Evolutionary conservation across 176 grass and related monocot species (phyloP).

Genomic region (Thinopyrum elongatum): DNA sequence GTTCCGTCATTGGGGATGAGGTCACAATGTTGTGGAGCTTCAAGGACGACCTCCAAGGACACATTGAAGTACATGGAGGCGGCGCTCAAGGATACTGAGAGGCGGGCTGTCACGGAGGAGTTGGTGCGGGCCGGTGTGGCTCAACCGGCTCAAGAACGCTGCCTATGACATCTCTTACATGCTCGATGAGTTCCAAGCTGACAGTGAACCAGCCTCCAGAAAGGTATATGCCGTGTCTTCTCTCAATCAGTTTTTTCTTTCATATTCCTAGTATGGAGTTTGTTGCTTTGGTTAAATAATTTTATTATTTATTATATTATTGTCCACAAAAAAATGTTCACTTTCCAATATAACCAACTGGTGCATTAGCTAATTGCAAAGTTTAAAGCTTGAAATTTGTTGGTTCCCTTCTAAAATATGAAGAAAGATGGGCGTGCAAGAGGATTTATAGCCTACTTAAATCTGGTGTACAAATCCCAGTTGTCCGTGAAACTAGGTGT

Average conservation of each 20-base stretch:
- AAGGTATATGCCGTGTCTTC: neutral
- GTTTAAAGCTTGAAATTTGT: neutral
- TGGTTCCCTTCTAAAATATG: neutral
- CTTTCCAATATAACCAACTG: neutral
- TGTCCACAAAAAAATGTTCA: neutral
- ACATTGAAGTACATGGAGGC: too few relatives aligned
- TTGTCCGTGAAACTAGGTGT: neutral
- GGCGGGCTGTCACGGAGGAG: too few relatives aligned
- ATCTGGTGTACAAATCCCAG: neutral
- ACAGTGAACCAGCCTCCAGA: neutral
- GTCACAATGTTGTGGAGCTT: neutral
- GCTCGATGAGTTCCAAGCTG: too few relatives aligned
- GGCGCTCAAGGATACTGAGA: too few relatives aligned
- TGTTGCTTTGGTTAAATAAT: neutral
- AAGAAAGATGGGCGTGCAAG: neutral
- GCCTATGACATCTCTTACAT: too few relatives aligned
- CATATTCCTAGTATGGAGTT: neutral
- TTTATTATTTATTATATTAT: neutral
- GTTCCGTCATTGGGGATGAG: neutral
- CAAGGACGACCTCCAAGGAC: too few relatives aligned
- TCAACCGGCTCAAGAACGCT: too few relatives aligned
- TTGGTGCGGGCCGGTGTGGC: too few relatives aligned
- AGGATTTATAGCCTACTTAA: neutral
- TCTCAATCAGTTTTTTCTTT: neutral
- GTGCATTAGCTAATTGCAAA: neutral